A percentile compares a stretch with the other conserved stretches of the same genome.
These are phyloP conservation scores for Biancaea sappan DNA, from an alignment of 306 rosid genomes.

Conservation along the genomic window DNA sequence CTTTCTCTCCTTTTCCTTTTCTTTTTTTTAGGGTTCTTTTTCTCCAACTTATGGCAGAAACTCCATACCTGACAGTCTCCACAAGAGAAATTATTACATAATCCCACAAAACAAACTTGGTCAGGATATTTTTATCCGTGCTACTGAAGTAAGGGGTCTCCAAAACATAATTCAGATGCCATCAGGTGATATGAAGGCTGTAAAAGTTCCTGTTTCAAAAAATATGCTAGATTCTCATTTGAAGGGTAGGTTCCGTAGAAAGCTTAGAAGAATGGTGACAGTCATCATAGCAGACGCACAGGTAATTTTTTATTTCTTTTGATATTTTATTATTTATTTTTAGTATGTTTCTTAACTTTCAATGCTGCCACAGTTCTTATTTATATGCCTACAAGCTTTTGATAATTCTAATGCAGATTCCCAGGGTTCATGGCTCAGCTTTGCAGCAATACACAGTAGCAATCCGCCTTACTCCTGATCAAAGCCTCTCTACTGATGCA, in stretches of 20 bases:
- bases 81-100: conserved; percentile 67
- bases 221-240: conserved; percentile 91
- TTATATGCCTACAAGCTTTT: conserved; percentile 11
- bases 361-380: conserved; percentile 4
- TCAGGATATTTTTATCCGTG: conserved; percentile 88
- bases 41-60: conserved; percentile 66
- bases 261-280: conserved; percentile 72
- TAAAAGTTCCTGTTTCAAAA: conserved; percentile 91
- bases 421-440: conserved; percentile 60
- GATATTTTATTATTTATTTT: background rate
- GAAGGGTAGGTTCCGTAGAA: conserved; percentile 60
- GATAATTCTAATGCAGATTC: conserved; percentile 63
- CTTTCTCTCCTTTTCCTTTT: background rate
- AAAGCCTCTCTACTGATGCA: conserved; percentile 44
- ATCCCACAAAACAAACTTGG: conserved; percentile 97
- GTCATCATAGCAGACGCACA: conserved; percentile 75
- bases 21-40: conserved; percentile 54
- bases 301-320: conserved; percentile 48
- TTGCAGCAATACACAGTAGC: conserved; percentile 74
- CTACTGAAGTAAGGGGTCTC: conserved; percentile 83
- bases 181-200: conserved; percentile 86
- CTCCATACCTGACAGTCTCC: conserved; percentile 56
- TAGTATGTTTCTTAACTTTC: conserved; percentile 7
- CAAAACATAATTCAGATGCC: conserved; percentile 75
- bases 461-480: conserved; percentile 70